Evolutionary conservation across 768 basidiomycete genomes (phyloP), one percentile per base, ranked within the genome.

Genomic region (Tylopilus intermedius): DNA sequence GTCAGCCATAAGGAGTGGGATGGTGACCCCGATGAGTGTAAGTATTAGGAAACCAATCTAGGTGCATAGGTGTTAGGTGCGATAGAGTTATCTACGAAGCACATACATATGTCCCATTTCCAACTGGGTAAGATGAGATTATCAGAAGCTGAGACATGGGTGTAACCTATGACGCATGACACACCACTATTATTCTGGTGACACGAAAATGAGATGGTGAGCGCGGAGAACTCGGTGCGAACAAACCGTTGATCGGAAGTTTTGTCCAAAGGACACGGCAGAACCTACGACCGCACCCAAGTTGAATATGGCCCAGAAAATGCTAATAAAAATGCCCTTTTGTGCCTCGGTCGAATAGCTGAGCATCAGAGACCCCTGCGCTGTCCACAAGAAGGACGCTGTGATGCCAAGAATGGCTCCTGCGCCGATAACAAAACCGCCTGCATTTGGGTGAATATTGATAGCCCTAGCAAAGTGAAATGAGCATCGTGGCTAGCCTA

Each of bases 291-390:
- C 85, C 47, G 82, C 83, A 29, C 87, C 88, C n/a, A 88, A 60
- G 58, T 89, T 89, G 74, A 90, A 90, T 55, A 90, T 85, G 30
- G 76, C 70, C 89, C 88, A 90, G 71, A 90, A 89, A 37, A 87
- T 80, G 39, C 78, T 80, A 49, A 90, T 88, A 68, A 77, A 89
- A 26, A 68, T 72, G 15, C 87, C 87, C 69, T 89, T 90, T 67
- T 89, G 80, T 26, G 67, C 66, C 66, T 90, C 88, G 6, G 86
- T 87, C 0, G 88, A 84, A 67, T 90, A 90, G 3, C 86, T 80
- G 63, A 91, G 67, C 81, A 90, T 90, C 43, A 90, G 69, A 14
- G 83, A 80, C 10, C 86, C 88, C 60, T 89, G 88, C 1, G 87
- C 86, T 0, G 87, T 83, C 88, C 88, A 90, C 6, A 90, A 72